Percentiles rank a stretch among this genome's conserved stretches.
phyloP scores from a whole-genome alignment of 177 flowering plant species.

The Telopea speciosissima region DNA sequence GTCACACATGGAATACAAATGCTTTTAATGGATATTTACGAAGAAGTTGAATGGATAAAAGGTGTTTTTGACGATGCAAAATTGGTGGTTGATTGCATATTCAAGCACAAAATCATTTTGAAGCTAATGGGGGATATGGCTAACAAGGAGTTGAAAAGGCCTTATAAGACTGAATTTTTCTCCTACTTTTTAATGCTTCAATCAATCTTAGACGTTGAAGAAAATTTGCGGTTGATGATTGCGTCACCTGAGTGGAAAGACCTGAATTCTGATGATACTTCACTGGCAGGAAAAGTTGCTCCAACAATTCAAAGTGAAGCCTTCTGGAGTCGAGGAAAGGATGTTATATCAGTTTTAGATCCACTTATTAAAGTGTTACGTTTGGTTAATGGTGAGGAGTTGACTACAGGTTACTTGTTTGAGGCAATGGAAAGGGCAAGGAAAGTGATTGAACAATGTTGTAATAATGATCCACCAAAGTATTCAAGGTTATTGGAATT shows the following conservation, averaged over 20 bases:
- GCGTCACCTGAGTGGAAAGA: constrained; percentile 14
- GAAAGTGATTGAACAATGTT: background rate
- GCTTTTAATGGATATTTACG: constrained; percentile 11
- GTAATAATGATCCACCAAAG: constrained; percentile 2
- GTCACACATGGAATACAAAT: constrained; percentile 9
- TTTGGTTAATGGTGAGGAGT: constrained; percentile 16
- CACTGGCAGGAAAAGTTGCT: constrained; percentile 2
- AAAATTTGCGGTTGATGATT: constrained; percentile 4
- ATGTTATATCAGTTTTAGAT: constrained; percentile 11
- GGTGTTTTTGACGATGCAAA: constrained; percentile 8
- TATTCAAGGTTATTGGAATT: constrained; percentile 5
- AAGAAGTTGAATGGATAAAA: constrained; percentile 13
- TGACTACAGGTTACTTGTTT: constrained; percentile 16
- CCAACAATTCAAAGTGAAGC: constrained; percentile 4
- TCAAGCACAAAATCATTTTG: constrained; percentile 3
- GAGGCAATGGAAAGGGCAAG: constrained; percentile 14
- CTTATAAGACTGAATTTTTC: constrained; percentile 5
- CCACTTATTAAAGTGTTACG: constrained; percentile 11
- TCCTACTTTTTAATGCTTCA: constrained; percentile 14
- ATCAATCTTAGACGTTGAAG: constrained; percentile 11
- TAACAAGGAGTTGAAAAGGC: constrained; percentile 15
- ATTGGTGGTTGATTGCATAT: constrained; percentile 11
- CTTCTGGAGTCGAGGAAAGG: constrained; percentile 10
- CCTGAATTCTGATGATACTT: background rate
- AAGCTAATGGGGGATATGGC: constrained; percentile 7